Conservation (phyloP, 768 basidiomycete genomes). For the Paxillus ammoniavirescens region DNA sequence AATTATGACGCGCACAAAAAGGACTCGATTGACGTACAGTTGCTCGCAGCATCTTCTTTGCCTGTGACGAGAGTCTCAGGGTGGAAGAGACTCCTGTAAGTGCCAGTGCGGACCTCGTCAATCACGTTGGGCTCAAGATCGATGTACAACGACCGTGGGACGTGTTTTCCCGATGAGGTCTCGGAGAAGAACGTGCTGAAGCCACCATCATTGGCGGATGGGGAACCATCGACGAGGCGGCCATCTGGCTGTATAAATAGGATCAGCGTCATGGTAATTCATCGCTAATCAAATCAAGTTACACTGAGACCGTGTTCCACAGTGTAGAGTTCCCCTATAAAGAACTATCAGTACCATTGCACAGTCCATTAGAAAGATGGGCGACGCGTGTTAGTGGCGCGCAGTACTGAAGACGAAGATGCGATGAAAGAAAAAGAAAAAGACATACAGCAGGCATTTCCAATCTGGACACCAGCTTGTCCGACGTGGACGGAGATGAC, state of each 20-base stretch:
- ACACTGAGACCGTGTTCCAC: constrained; percentile 98
- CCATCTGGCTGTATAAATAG: constrained; percentile 79
- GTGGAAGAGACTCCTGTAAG: constrained; percentile 97
- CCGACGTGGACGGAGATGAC: constrained; percentile 99
- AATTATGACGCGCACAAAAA: background rate
- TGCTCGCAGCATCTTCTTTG: constrained; percentile 99
- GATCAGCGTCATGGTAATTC: constrained; percentile 17
- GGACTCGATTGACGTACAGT: constrained; percentile 58
- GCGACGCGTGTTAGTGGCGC: constrained; percentile 14
- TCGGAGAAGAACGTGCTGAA: constrained; percentile 99
- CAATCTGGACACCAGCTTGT: constrained; percentile 97
- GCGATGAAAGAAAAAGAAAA: constrained; percentile 23
- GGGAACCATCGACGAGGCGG: constrained; percentile 77
- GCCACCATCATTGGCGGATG: constrained; percentile 78
- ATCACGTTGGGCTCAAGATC: constrained; percentile 98
- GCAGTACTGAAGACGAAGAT: background rate
- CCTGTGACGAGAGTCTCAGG: constrained; percentile 98
- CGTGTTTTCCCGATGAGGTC: constrained; percentile 94
- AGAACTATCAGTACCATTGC: constrained; percentile 17
- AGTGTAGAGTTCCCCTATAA: constrained; percentile 95
- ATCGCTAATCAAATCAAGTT: constrained; percentile 17
- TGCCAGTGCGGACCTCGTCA: constrained; percentile 94
- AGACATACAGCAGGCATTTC: constrained; percentile 96
- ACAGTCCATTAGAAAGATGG: background rate
- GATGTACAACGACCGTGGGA: constrained; percentile 95